Conservation (phyloP, 805 yeast genomes). For the Nakazawaea molendinolei region DNA sequence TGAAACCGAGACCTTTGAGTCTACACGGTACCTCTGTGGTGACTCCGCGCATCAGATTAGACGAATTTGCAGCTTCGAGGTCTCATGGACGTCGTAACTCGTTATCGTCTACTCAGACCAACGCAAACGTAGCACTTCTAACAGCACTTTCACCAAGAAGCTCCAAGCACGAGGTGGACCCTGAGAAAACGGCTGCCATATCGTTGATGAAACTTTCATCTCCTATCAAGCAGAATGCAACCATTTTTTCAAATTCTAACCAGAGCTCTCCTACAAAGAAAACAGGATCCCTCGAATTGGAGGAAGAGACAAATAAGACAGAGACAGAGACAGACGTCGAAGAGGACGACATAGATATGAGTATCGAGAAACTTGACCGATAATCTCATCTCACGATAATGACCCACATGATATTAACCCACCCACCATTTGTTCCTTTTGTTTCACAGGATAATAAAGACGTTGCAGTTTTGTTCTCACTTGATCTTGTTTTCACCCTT, state of each 20-base stretch:
- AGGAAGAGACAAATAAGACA: conserved; percentile 11
- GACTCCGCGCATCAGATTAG: conserved; percentile 10
- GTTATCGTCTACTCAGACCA: background rate
- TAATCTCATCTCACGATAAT: too few species aligned
- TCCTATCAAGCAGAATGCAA: conserved; percentile 26
- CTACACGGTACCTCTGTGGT: conserved; percentile 2
- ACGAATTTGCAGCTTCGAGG: conserved; percentile 10
- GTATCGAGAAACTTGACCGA: conserved; percentile 3
- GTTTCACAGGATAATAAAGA: background rate
- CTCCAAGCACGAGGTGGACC: conserved; percentile 13
- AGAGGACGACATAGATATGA: conserved; percentile 9
- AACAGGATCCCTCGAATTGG: background rate
- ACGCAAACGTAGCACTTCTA: conserved; percentile 11
- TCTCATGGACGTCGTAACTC: conserved; percentile 2
- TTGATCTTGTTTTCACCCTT: too few species aligned
- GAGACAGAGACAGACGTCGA: conserved; percentile 12
- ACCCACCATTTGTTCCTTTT: background rate
- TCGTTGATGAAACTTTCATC: conserved; percentile 51
- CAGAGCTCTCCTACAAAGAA: conserved; percentile 6
- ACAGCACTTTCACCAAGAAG: conserved; percentile 10
- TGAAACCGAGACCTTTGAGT: conserved; percentile 10
- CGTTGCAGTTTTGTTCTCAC: too few species aligned
- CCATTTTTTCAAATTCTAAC: background rate
- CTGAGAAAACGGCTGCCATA: conserved; percentile 49
- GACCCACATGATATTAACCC: conserved; percentile 1